Conservation (phyloP, 2,329 filamentous ascomycete genomes). For the Septoria petroselini region DNA sequence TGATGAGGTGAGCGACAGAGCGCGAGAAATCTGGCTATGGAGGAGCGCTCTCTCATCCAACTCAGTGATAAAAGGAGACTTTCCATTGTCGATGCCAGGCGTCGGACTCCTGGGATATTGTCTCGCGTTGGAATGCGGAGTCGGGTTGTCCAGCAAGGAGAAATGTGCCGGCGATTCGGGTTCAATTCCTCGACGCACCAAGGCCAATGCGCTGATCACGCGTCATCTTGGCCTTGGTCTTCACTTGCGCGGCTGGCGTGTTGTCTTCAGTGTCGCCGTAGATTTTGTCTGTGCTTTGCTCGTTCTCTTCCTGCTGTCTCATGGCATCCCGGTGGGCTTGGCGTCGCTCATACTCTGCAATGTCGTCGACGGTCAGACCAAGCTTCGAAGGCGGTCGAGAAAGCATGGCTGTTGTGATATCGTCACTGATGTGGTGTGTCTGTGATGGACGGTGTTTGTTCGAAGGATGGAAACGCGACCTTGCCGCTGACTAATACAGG, state of each 20-base stretch:
- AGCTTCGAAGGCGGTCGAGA: constrained; percentile 39
- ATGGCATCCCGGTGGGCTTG: constrained; percentile 32
- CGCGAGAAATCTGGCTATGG: not conserved
- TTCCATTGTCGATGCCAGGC: constrained; percentile 2
- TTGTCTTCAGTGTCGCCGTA: constrained; percentile 24
- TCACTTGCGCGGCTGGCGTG: constrained; percentile 29
- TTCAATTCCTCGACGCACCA: constrained; percentile 21
- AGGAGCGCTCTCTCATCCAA: constrained; percentile 3
- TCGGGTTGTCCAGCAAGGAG: not conserved
- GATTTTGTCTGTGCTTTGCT: constrained; percentile 21
- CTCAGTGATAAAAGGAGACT: too few relatives aligned
- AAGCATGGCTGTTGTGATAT: constrained; percentile 31
- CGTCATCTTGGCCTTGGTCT: constrained; percentile 29
- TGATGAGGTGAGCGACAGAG: not conserved
- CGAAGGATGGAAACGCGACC: too few relatives aligned
- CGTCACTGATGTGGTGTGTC: not conserved
- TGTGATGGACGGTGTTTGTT: too few relatives aligned
- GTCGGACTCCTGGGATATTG: not conserved
- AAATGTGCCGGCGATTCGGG: not conserved
- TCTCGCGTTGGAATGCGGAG: constrained; percentile 1
- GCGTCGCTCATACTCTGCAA: constrained; percentile 36
- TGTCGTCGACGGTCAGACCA: constrained; percentile 37
- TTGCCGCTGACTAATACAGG: too few relatives aligned
- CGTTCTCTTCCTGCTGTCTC: constrained; percentile 22
- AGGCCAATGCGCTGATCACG: constrained; percentile 35